Evolutionary conservation across 352 stramenopile species (phyloP), one percentile per base, ranked within the genome.

Genomic region (Phytophthora citrophthora): DNA sequence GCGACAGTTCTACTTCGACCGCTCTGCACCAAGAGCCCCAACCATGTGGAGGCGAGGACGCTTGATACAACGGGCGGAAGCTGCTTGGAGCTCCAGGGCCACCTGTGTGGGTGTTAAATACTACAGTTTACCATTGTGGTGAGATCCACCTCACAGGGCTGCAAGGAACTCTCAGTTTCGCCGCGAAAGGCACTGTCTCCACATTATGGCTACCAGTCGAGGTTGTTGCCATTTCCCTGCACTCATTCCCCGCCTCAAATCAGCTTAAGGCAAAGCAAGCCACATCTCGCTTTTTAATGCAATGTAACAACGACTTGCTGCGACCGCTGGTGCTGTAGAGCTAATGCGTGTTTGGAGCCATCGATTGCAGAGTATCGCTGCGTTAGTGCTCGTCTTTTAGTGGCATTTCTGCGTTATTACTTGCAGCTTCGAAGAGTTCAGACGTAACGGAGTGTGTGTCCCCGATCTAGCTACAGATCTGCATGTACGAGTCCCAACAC

Each of bases 351-450:
- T 38, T 40, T 29, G 10, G 31, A 61, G 23, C 24, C 24, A 50
- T 23, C 20, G 32, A 44, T 24, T 32, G 10, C 26, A 26, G 27
- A 7, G 38, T 29, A 26, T 11, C 45, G 4, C 36, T 44, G 24
- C 41, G 36, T 16, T 18, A 61, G 23, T 9, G 36, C 23, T 64
- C 41, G 45, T 56, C 46, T 52, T 64, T 49, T 68, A 46, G 64
- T 47, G 58, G 57, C 40, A 50, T 50, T 72, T 49, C 48, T 63
- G 46, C 45, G 23, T 57, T 24, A 69, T 73, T 69, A 63, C 63
- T 52, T 56, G 38, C 31, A 34, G 8, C 45, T 29, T 44, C 29
- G 36, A 71, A 67, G 41, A 54, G 44, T 67, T 58, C 56, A 45
- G 63, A n/a, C n/a, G n/a, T n/a, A n/a, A n/a, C n/a, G n/a, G n/a